Percentiles rank a stretch among this genome's conserved stretches.
phyloP scores from a whole-genome alignment of 345 rosid species.

The Aquilaria yunnanensis region DNA sequence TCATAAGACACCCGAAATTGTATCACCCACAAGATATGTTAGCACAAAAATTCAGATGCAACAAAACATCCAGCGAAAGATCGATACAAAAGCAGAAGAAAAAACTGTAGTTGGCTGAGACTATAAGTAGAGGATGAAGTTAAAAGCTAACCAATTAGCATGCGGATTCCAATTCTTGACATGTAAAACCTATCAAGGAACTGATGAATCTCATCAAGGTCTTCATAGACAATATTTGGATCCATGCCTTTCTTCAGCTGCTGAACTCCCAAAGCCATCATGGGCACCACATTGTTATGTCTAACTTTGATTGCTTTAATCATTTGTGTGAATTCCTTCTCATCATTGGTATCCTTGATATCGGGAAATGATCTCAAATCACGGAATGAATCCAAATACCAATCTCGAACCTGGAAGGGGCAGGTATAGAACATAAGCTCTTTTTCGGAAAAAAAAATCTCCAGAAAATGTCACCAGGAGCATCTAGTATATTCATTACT shows the following conservation, averaged over 20 bases:
- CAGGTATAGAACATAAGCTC: not conserved
- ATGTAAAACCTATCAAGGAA: constrained; percentile 93
- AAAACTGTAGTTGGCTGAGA: not conserved
- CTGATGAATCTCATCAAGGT: constrained; percentile 81
- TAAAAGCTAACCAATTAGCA: constrained; percentile 71
- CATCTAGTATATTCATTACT: too few species aligned
- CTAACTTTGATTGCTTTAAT: constrained; percentile 95
- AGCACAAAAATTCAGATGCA: not conserved
- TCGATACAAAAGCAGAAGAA: not conserved
- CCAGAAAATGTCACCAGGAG: too few species aligned
- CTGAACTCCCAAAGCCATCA: constrained; percentile 95
- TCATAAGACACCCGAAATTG: constrained; percentile 12
- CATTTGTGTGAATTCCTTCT: constrained; percentile 83
- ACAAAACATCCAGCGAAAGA: not conserved
- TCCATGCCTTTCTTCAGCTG: constrained; percentile 78
- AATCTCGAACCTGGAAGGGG: constrained; percentile 78
- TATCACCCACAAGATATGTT: not conserved
- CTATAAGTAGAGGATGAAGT: not conserved
- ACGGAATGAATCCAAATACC: constrained; percentile 97
- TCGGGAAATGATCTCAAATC: constrained; percentile 85
- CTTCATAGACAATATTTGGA: constrained; percentile 38
- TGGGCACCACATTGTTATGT: constrained; percentile 97
- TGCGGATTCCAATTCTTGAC: constrained; percentile 91
- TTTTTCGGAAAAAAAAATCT: not conserved
- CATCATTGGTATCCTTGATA: constrained; percentile 59